A percentile compares a stretch with the other conserved stretches of the same genome.
Conservation (phyloP, 768 basidiomycete genomes). For the Chlorophyllum brunneum region DNA sequence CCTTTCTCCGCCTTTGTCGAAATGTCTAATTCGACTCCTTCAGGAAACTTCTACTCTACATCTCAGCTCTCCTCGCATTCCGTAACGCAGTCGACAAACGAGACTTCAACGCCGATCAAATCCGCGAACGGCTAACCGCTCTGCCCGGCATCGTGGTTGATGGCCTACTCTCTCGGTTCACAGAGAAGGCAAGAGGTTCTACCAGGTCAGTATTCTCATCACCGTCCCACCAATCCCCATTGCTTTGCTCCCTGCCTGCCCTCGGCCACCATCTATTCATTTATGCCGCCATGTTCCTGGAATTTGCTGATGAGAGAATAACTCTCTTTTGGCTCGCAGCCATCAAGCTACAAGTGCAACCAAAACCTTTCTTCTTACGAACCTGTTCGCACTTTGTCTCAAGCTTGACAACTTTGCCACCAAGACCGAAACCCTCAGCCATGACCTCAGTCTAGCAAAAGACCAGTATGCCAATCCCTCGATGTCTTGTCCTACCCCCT, state of each 20-base stretch:
- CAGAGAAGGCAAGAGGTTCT: constrained; percentile 68
- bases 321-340: constrained; percentile 21
- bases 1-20: constrained; percentile 3
- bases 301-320: neutral
- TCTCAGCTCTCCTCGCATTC: constrained; percentile 79
- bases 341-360: constrained; percentile 63
- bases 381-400: constrained; percentile 80
- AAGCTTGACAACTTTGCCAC: constrained; percentile 74
- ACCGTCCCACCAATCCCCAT: neutral
- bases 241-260: too few relatives aligned
- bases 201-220: constrained; percentile 44
- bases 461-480: constrained; percentile 50
- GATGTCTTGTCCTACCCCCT: neutral
- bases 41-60: constrained; percentile 77
- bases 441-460: constrained; percentile 66
- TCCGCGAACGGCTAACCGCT: constrained; percentile 52
- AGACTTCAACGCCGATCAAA: constrained; percentile 42
- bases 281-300: neutral
- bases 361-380: constrained; percentile 68
- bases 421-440: constrained; percentile 63
- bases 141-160: constrained; percentile 69
- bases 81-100: constrained; percentile 37
- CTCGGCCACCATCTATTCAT: too few relatives aligned
- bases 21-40: neutral
- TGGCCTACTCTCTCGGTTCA: constrained; percentile 73